These are phyloP conservation scores for Phaeomoniella chlamydospora DNA, from an alignment of 2,329 filamentous ascomycete genomes.

Conservation along the genomic window DNA sequence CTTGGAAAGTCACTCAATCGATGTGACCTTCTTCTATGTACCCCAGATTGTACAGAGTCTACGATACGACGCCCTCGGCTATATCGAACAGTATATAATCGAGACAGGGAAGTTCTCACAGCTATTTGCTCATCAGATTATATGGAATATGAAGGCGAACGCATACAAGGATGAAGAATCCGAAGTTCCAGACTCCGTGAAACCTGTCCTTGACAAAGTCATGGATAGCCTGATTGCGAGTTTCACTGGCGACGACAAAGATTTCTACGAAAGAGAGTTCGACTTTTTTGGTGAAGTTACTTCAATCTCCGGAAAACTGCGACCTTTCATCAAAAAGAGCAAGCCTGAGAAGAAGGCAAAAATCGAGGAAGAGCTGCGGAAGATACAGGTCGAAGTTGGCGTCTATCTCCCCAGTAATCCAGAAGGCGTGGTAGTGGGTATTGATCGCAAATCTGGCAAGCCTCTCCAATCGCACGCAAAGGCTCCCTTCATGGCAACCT, in stretches of 20 bases:
- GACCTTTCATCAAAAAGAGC: conserved; percentile 77
- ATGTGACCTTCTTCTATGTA: conserved; percentile 97
- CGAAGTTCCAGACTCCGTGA: conserved; percentile 75
- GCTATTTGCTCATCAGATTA: conserved; percentile 95
- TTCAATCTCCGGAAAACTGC: conserved; percentile 84
- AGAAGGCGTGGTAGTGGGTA: conserved; percentile 91
- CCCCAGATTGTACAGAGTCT: conserved; percentile 94
- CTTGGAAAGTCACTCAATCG: conserved; percentile 85
- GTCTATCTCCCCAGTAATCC: conserved; percentile 96
- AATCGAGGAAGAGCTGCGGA: conserved; percentile 94
- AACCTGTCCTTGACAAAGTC: conserved; percentile 83
- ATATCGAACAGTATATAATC: conserved; percentile 90
- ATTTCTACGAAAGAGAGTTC: conserved; percentile 90
- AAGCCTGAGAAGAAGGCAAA: conserved; percentile 98
- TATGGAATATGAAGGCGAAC: conserved; percentile 99
- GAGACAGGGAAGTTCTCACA: conserved; percentile 98
- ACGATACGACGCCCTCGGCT: conserved; percentile 82
- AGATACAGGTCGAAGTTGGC: conserved; percentile 92
- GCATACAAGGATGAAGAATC: conserved; percentile 95
- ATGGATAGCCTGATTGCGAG: conserved; percentile 69
- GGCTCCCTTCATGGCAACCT: conserved; percentile 97
- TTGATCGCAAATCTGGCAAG: conserved; percentile 95
- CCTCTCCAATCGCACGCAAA: conserved; percentile 96
- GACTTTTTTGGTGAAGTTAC: conserved; percentile 98
- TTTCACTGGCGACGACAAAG: conserved; percentile 64